phyloP scores from a whole-genome alignment of 306 rosid species.

The Pachyrhizus erosus region DNA sequence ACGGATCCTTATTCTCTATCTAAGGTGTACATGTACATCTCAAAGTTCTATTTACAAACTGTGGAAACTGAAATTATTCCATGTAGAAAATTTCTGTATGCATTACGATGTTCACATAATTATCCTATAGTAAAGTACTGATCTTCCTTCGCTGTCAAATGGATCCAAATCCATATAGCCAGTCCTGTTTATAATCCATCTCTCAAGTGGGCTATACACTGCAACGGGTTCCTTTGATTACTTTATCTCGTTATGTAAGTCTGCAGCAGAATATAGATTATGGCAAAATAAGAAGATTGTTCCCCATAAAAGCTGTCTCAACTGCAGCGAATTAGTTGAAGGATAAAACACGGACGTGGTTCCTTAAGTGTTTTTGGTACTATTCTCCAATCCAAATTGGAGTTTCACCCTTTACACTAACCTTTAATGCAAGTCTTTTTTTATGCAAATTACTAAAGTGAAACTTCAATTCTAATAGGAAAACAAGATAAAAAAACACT shows the following conservation, averaged over 20 bases:
- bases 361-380: background rate
- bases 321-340: background rate
- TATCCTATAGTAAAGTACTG: constrained; percentile 30
- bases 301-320: constrained; percentile 20
- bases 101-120: constrained; percentile 23
- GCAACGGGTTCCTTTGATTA: constrained; percentile 2
- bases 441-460: background rate
- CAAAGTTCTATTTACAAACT: constrained; percentile 43
- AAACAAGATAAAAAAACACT: background rate
- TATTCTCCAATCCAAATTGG: background rate
- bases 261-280: constrained; percentile 34
- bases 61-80: constrained; percentile 17
- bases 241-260: background rate
- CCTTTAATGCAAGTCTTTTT: background rate
- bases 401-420: background rate
- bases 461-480: background rate
- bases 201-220: constrained; percentile 11
- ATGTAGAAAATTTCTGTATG: constrained; percentile 27
- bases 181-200: constrained; percentile 24
- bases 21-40: constrained; percentile 37
- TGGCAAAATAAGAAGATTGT: constrained; percentile 27
- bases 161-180: constrained; percentile 21
- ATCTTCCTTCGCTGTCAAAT: constrained; percentile 34
- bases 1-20: constrained; percentile 7
- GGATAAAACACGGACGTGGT: background rate